phyloP scores from a whole-genome alignment of 2,329 filamentous ascomycete species.

The Pseudocercospora musae region DNA sequence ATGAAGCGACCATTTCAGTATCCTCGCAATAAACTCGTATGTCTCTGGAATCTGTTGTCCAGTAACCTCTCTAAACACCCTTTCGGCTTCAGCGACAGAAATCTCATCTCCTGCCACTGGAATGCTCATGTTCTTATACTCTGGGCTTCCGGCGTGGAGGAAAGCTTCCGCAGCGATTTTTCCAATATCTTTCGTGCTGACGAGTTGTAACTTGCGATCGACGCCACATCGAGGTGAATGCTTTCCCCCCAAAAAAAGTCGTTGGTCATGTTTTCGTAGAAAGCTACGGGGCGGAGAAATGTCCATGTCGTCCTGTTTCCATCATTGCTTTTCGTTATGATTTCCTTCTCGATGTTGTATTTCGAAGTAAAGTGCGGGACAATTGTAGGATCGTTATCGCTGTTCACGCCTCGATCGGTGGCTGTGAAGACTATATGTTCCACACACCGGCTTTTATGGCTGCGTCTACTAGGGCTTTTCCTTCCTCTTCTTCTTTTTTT shows the following conservation, averaged over 20 bases:
- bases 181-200: slow-evolving; percentile 44
- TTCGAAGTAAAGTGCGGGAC: slow-evolving; percentile 63
- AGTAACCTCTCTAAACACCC: slow-evolving; percentile 47
- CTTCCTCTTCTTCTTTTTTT: slow-evolving; percentile 50
- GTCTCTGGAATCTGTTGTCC: slow-evolving; percentile 45
- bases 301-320: slow-evolving; percentile 56
- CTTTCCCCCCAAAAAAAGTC: slow-evolving; percentile 45
- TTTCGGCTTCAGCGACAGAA: slow-evolving; percentile 45
- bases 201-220: slow-evolving; percentile 35
- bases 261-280: slow-evolving; percentile 58
- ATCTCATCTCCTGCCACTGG: slow-evolving; percentile 54
- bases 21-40: slow-evolving; percentile 41
- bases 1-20: slow-evolving; percentile 42
- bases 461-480: slow-evolving; percentile 58
- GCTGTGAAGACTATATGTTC: slow-evolving; percentile 60
- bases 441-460: slow-evolving; percentile 56
- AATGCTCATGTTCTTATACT: slow-evolving; percentile 46
- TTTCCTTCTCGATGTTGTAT: slow-evolving; percentile 59
- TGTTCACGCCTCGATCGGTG: slow-evolving; percentile 56
- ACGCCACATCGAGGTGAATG: slow-evolving; percentile 43
- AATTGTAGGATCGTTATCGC: slow-evolving; percentile 51
- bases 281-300: slow-evolving; percentile 59
- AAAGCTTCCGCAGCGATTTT: slow-evolving; percentile 51
- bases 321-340: slow-evolving; percentile 44
- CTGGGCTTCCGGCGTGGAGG: slow-evolving; percentile 36